A percentile compares a stretch with the other conserved stretches of the same genome.
phyloP scores from a whole-genome alignment of 225 moss, liverwort and hornwort species.

The Asterella californica region DNA sequence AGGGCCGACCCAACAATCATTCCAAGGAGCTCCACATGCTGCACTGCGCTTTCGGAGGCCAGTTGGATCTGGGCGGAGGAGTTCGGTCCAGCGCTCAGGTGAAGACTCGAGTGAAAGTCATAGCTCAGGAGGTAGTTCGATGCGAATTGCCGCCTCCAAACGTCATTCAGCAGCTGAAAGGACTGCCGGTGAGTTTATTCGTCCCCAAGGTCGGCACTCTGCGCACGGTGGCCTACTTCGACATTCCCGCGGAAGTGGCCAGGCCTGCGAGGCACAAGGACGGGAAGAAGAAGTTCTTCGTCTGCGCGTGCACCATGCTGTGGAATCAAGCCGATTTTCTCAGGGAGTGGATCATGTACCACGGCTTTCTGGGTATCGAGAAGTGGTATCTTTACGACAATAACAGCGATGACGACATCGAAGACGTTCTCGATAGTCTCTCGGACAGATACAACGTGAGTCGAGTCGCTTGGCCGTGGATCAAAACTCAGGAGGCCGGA shows the following conservation, averaged over 20 bases:
- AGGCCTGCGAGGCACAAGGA: no score
- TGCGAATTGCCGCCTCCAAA: constrained; percentile 40
- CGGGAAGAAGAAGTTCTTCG: constrained; percentile 13
- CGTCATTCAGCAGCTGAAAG: constrained; percentile 22
- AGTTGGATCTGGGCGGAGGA: background rate
- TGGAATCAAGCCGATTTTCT: constrained; percentile 47
- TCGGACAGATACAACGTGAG: constrained; percentile 30
- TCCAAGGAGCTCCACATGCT: constrained; percentile 25
- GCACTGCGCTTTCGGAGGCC: constrained; percentile 45
- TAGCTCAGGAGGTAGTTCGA: constrained; percentile 54
- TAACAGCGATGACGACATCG: constrained; percentile 47
- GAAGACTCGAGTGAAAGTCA: constrained; percentile 28
- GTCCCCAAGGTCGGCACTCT: constrained; percentile 41
- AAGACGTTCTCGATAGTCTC: constrained; percentile 28
- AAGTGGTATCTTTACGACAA: constrained; percentile 46
- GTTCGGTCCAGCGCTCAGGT: constrained; percentile 15
- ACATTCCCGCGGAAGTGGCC: background rate
- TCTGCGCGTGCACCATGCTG: constrained; percentile 49
- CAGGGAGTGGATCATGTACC: constrained; percentile 47
- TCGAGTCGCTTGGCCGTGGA: constrained; percentile 45
- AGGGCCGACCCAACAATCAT: constrained; percentile 32
- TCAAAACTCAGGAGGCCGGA: constrained; percentile 46
- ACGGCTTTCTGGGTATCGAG: constrained; percentile 40
- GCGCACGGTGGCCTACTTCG: constrained; percentile 47
- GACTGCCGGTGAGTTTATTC: constrained; percentile 35